Percentiles rank a stretch among this genome's conserved stretches.
phyloP scores from a whole-genome alignment of 176 grass and related monocot genomes.

The Oryza rufipogon region DNA sequence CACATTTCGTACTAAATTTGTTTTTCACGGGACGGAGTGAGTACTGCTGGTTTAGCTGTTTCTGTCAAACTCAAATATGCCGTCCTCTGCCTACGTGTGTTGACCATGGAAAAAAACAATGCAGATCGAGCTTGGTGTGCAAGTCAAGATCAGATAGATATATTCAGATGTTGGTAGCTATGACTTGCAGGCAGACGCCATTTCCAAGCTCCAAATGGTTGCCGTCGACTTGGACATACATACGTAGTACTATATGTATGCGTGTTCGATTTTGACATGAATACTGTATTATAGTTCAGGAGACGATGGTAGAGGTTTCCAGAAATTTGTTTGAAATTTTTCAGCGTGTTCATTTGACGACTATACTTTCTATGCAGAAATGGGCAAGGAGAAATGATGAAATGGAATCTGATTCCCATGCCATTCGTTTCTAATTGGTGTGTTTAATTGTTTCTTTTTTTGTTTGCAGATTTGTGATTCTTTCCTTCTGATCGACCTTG shows the following conservation, averaged over 20 bases:
- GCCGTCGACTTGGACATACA: no score
- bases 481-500: conserved; percentile 18
- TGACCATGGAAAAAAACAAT: neutral
- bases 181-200: neutral
- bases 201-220: neutral
- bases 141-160: neutral
- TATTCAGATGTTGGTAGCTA: neutral
- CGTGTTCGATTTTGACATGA: neutral
- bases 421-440: neutral
- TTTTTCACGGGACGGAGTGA: no score
- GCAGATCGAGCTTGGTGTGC: neutral
- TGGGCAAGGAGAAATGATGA: neutral
- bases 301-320: neutral
- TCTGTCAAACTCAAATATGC: no score
- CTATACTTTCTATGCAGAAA: conserved; percentile 2
- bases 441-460: neutral
- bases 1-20: no score
- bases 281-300: neutral
- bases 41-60: no score
- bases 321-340: neutral
- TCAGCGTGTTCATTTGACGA: neutral
- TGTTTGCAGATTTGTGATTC: conserved; percentile 10
- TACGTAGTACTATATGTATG: neutral
- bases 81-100: no score
- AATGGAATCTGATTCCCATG: neutral